phyloP scores from a whole-genome alignment of 768 basidiomycete species.

The Mrakia hoshinonis region DNA sequence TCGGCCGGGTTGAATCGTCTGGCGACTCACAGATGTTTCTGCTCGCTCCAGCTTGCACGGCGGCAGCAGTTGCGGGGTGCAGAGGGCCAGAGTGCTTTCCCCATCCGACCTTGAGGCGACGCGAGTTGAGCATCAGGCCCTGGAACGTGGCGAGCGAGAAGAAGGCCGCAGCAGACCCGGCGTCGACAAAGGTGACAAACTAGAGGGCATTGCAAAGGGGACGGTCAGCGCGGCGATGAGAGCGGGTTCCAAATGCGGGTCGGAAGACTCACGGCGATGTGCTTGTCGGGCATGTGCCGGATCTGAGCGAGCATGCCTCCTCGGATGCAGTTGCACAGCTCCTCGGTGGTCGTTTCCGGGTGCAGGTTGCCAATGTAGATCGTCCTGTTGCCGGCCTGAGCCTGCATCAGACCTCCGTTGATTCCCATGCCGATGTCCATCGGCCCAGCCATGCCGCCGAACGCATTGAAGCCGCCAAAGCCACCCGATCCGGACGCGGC shows the following conservation, averaged over 20 bases:
- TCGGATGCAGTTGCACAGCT: conserved; percentile 89
- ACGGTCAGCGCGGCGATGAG: conserved; percentile 23
- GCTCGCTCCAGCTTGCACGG: conserved; percentile 85
- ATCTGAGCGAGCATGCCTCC: conserved; percentile 96
- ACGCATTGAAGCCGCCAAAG: conserved; percentile 30
- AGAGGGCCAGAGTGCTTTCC: conserved; percentile 90
- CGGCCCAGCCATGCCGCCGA: conserved; percentile 22
- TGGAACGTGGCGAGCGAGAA: conserved; percentile 84
- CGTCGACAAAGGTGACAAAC: conserved; percentile 96
- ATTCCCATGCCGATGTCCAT: conserved; percentile 33
- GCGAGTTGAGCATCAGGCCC: conserved; percentile 83
- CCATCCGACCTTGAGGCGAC: conserved; percentile 94
- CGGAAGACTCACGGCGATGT: conserved; percentile 67
- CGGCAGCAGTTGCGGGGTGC: conserved; percentile 70
- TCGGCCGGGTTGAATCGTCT: not conserved
- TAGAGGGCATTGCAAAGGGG: conserved; percentile 36
- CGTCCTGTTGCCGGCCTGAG: conserved; percentile 70
- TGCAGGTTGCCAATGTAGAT: conserved; percentile 58
- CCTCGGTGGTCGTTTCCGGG: conserved; percentile 88
- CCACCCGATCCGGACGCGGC: not conserved
- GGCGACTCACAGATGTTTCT: conserved; percentile 63
- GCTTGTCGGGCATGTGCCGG: conserved; percentile 91
- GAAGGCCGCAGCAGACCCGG: conserved; percentile 84
- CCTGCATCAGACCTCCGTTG: conserved; percentile 36
- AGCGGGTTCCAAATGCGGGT: conserved; percentile 9